A percentile compares a stretch with the other conserved stretches of the same genome.
These are phyloP conservation scores for Rhynchospora pubera DNA, from an alignment of 176 grass and related monocot species.

Conservation along the genomic window DNA sequence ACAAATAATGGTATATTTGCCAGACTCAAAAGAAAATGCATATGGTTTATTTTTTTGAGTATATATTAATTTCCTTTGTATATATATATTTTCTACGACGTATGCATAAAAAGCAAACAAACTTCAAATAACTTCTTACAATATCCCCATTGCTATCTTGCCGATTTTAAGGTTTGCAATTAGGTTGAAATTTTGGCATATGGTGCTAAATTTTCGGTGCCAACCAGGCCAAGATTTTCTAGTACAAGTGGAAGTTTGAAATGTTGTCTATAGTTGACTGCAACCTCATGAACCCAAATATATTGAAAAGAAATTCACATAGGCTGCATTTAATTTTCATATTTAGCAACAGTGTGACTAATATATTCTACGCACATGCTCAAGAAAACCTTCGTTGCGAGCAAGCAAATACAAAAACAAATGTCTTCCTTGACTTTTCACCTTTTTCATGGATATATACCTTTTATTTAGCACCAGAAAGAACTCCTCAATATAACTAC, in stretches of 20 bases:
- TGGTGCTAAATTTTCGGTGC: slow-evolving; percentile 9
- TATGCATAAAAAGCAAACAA: background rate
- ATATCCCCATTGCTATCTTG: background rate
- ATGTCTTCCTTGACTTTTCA: background rate
- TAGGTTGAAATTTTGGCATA: background rate
- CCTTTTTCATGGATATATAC: background rate
- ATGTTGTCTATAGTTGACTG: background rate
- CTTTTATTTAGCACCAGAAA: background rate
- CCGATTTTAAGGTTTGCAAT: background rate
- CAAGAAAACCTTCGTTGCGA: background rate
- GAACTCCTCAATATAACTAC: background rate
- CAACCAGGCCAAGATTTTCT: background rate
- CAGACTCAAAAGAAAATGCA: background rate
- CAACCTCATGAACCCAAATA: background rate
- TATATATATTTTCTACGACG: background rate
- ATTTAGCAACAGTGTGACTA: background rate
- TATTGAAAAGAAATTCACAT: background rate
- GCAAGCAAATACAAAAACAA: background rate
- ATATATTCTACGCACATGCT: background rate
- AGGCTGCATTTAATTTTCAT: background rate
- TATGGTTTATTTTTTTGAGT: background rate
- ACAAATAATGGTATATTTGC: too few relatives aligned
- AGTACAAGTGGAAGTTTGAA: slow-evolving; percentile 8
- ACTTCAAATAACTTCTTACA: background rate
- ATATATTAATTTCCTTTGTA: background rate